A percentile compares a stretch with the other conserved stretches of the same genome.
Evolutionary conservation across 192 early-diverging fungal species (phyloP).

Genomic region (Cetraspora pellucida): DNA sequence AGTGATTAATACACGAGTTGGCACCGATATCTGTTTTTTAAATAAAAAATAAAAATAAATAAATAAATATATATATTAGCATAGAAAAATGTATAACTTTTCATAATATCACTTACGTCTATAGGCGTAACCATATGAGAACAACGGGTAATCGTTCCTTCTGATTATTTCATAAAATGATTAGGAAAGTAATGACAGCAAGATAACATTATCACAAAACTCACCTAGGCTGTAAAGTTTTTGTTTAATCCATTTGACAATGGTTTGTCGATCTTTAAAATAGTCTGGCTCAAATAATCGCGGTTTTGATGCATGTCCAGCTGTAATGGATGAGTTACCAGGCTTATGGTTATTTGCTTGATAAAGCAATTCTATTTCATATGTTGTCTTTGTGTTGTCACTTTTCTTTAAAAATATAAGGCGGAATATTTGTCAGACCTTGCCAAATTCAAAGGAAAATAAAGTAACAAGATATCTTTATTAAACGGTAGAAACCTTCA

Average conservation of each 20-base stretch:
- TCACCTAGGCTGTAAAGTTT: slow-evolving; percentile 27
- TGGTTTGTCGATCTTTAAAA: slow-evolving; percentile 20
- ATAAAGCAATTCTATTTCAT: slow-evolving; percentile 30
- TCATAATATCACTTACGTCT: neutral
- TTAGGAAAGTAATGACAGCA: neutral
- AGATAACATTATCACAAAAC: neutral
- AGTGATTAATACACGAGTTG: slow-evolving; percentile 18
- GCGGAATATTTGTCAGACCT: neutral
- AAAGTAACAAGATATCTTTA: neutral
- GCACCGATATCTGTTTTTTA: neutral
- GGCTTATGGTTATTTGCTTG: neutral
- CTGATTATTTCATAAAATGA: neutral
- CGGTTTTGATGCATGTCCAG: neutral
- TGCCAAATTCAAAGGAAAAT: neutral
- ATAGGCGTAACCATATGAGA: slow-evolving; percentile 24
- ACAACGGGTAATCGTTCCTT: slow-evolving; percentile 20
- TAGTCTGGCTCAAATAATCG: slow-evolving; percentile 13
- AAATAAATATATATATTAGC: neutral
- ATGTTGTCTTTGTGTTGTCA: slow-evolving; percentile 25
- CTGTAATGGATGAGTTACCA: neutral
- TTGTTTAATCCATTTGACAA: slow-evolving; percentile 24
- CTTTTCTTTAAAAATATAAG: neutral
- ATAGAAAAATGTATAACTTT: neutral
- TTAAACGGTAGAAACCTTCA: slow-evolving; percentile 26
- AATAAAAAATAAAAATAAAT: neutral